A percentile compares a stretch with the other conserved stretches of the same genome.
These are phyloP conservation scores for Reticulascus tulasneorum DNA, from an alignment of 2,329 filamentous ascomycete species.

Conservation along the genomic window DNA sequence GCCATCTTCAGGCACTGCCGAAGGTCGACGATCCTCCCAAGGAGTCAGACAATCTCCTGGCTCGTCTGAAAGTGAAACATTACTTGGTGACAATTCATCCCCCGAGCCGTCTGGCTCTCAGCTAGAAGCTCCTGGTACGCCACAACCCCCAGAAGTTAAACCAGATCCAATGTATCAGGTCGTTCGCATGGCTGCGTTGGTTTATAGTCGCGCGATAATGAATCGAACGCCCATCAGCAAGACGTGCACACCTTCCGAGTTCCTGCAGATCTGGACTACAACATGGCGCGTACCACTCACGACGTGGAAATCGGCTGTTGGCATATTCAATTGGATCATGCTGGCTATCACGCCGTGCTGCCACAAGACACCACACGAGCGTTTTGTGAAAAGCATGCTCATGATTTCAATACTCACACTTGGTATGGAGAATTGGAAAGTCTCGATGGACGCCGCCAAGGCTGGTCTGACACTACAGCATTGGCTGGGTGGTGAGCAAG, in stretches of 20 bases:
- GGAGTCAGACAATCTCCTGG: too few species aligned
- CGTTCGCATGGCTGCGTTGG: constrained; percentile 40
- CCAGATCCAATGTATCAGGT: constrained; percentile 44
- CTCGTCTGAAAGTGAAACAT: too few species aligned
- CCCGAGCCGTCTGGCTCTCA: too few species aligned
- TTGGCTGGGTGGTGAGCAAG: constrained; percentile 31
- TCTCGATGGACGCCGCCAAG: constrained; percentile 32
- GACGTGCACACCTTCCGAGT: constrained; percentile 34
- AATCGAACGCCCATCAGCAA: constrained; percentile 36
- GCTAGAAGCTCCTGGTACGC: too few species aligned
- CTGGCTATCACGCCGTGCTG: constrained; percentile 37
- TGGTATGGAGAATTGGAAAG: constrained; percentile 45
- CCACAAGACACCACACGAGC: constrained; percentile 33
- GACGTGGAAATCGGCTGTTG: constrained; percentile 42
- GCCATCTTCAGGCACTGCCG: too few species aligned
- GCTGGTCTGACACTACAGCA: constrained; percentile 34
- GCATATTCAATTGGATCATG: constrained; percentile 46
- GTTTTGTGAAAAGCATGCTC: constrained; percentile 43
- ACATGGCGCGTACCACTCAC: constrained; percentile 43
- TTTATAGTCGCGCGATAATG: constrained; percentile 45
- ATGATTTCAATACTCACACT: constrained; percentile 40
- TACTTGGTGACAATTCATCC: too few species aligned
- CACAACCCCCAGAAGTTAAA: constrained; percentile 7
- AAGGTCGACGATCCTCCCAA: too few species aligned
- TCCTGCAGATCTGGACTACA: constrained; percentile 40